Conservation (phyloP, 73 alveolate species). For the Paramecium tetraurelia region DNA sequence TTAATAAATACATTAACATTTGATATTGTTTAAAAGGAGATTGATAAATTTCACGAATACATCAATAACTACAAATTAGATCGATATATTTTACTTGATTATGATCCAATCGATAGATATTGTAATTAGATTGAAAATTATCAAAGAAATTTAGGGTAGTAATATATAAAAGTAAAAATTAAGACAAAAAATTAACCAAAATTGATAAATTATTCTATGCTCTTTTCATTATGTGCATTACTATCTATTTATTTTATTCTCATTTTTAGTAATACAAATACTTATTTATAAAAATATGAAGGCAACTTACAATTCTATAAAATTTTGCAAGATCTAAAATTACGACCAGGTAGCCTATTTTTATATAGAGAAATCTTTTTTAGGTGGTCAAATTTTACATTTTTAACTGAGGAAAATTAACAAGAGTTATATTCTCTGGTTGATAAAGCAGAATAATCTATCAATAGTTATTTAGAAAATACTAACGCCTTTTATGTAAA, state of each 20-base stretch:
- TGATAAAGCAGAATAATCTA: not conserved
- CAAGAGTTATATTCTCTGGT: not conserved
- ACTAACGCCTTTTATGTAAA: not conserved
- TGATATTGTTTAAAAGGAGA: not conserved
- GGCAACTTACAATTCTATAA: not conserved
- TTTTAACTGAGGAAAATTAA: not conserved
- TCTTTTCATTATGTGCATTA: not conserved
- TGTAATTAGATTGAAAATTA: not conserved
- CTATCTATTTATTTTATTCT: not conserved
- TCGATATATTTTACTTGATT: not conserved
- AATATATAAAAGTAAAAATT: not conserved
- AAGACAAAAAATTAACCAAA: not conserved
- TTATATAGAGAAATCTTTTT: not conserved
- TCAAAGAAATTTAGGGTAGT: not conserved
- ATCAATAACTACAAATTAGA: not conserved
- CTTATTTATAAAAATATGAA: not conserved
- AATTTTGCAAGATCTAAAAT: not conserved
- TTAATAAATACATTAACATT: not conserved
- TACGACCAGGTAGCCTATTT: not conserved
- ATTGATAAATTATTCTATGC: not conserved
- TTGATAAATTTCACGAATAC: not conserved
- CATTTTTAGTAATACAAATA: not conserved
- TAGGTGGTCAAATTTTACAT: constrained; percentile 7
- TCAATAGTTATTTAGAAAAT: not conserved
- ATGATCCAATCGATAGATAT: not conserved